A percentile compares a stretch with the other conserved stretches of the same genome.
Conservation (phyloP, 768 basidiomycete genomes). For the Paxillus involutus region DNA sequence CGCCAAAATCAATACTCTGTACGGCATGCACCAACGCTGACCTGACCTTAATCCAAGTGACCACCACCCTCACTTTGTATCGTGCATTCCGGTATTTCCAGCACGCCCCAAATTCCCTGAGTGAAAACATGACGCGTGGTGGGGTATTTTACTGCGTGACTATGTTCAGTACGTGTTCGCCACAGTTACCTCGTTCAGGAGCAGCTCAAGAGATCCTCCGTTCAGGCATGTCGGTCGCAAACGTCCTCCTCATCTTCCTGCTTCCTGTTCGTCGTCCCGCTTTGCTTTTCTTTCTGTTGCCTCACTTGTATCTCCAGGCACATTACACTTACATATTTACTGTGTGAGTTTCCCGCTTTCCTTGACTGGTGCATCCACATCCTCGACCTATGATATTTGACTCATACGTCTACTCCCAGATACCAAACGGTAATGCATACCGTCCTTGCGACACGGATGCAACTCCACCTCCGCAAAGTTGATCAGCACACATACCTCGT, state of each 20-base stretch:
- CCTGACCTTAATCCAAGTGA: too few relatives aligned
- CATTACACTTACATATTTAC: neutral
- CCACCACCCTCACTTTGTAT: too few relatives aligned
- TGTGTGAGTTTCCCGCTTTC: neutral
- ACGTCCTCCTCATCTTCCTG: too few relatives aligned
- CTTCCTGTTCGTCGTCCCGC: too few relatives aligned
- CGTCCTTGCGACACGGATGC: conserved; percentile 1
- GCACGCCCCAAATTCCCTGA: neutral
- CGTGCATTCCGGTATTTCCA: neutral
- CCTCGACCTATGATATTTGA: too few relatives aligned
- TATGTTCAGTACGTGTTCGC: too few relatives aligned
- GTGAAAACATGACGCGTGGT: neutral
- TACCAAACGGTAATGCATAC: conserved; percentile 3
- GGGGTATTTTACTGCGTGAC: neutral
- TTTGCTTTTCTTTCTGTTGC: too few relatives aligned
- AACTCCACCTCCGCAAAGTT: neutral
- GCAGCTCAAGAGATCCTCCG: neutral
- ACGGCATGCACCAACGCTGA: too few relatives aligned
- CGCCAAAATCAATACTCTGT: too few relatives aligned
- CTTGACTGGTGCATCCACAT: neutral
- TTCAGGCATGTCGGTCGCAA: neutral
- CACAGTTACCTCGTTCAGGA: neutral
- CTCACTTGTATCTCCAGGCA: too few relatives aligned
- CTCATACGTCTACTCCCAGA: neutral
- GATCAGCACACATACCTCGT: neutral